Evolutionary conservation across 305 asterid genomes (phyloP), one percentile per base, ranked within the genome.

Genomic region (Fraxinus angustifolia): DNA sequence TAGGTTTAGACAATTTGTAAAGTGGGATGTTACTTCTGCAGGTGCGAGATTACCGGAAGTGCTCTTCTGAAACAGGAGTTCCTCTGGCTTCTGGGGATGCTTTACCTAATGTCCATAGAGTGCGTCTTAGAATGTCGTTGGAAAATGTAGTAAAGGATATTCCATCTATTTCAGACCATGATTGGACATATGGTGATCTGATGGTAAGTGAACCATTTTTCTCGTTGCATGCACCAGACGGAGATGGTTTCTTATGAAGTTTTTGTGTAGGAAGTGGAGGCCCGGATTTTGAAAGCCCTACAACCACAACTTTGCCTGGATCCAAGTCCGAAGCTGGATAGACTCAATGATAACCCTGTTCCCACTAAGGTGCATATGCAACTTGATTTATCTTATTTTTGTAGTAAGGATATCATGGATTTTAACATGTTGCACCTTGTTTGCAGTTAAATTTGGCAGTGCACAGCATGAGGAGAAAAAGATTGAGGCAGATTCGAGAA

Each of bases 141-240:
- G 99, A 96, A 84, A 96, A 92, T 85, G 91, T 96, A 81, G 97
- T 96, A 74, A 94, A 94, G 93, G 99, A 96, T 91, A 90, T 96
- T 78, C 98, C 98, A 8, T 82, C 91, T 74, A 91, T 94, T 83
- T 92, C 97, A 67, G 94, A 94, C 33, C 88, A 81, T 87, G 89
- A 87, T 87, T 96, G 99, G 99, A 92, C 98, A 31, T 96, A 96
- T 79, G 99, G 99, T 88, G 99, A 96, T 88, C 81, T 96, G 84
- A 94, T 96, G 99, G 99, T 94, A 86, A 86, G 97, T 83, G 77
- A 80, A 84, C 73, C 77, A 81, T 74, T 38, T 65, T 79, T 84
- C 78, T 77, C 73, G 65, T 30, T 84, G 30, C 65, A 56, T 76
- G 79, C 81, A 53, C 73, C 73, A 14, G 56, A 80, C 84, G 71